These are phyloP conservation scores for Ilyonectria destructans DNA, from an alignment of 2,329 filamentous ascomycete genomes.

Conservation along the genomic window DNA sequence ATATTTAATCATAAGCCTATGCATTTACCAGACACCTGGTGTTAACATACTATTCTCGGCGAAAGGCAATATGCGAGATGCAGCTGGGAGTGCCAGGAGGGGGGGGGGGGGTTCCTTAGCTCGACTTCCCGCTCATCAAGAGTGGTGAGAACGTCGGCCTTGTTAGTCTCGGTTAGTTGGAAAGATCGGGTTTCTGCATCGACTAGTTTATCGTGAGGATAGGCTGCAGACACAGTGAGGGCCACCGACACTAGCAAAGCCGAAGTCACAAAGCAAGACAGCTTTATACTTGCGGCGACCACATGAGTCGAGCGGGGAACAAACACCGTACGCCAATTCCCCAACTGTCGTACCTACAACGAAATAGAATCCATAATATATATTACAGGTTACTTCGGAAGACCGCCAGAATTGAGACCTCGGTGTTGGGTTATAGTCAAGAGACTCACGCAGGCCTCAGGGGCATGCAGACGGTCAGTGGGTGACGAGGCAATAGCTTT, in stretches of 20 bases:
- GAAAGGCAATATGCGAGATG: neutral
- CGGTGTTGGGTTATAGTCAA: no score
- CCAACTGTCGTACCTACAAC: no score
- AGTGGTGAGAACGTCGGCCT: neutral
- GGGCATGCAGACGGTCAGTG: no score
- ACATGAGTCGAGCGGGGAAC: no score
- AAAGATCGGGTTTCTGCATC: neutral
- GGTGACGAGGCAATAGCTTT: no score
- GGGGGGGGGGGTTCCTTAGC: neutral
- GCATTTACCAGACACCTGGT: no score
- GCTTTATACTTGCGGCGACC: neutral
- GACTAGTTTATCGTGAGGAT: neutral
- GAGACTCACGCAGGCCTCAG: no score
- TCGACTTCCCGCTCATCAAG: neutral
- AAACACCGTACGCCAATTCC: no score
- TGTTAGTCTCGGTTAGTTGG: neutral
- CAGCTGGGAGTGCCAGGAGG: neutral
- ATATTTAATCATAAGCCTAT: no score
- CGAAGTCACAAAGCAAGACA: neutral
- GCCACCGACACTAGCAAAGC: neutral
- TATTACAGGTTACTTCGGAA: no score
- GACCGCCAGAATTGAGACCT: no score
- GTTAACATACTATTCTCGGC: neutral
- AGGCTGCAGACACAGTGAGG: neutral
- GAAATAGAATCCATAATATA: no score